These are phyloP conservation scores for Licmophora abbreviata DNA, from an alignment of 108 stramenopile genomes.

Conservation along the genomic window DNA sequence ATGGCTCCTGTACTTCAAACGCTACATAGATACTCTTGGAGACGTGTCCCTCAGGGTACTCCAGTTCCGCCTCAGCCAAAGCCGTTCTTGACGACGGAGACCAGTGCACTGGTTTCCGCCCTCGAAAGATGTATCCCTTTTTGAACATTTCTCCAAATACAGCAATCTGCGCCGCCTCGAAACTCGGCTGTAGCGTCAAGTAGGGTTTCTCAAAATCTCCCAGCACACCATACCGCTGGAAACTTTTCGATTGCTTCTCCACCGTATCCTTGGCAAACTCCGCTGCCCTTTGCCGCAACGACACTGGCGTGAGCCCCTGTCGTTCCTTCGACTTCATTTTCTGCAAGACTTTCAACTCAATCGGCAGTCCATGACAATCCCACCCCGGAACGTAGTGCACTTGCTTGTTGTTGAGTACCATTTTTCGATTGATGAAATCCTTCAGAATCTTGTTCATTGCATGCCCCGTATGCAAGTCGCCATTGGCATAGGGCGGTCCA, in stretches of 20 bases:
- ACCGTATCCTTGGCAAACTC: conserved; percentile 89
- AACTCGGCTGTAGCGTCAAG: conserved; percentile 91
- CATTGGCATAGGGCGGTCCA: conserved; percentile 99
- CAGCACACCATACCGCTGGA: conserved; percentile 93
- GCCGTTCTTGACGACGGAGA: conserved; percentile 94
- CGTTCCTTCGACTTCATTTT: conserved; percentile 83
- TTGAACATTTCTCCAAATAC: conserved; percentile 96
- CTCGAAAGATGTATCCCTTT: conserved; percentile 93
- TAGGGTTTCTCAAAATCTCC: conserved; percentile 97
- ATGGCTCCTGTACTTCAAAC: conserved; percentile 65
- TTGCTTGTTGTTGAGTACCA: conserved; percentile 88
- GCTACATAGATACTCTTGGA: conserved; percentile 91
- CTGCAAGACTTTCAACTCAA: conserved; percentile 98
- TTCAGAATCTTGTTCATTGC: conserved; percentile 98
- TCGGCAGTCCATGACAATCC: conserved; percentile 99
- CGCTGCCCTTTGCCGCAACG: conserved; percentile 84
- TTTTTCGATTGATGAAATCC: conserved; percentile 97
- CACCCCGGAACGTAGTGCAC: conserved; percentile 98
- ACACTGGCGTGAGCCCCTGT: conserved; percentile 66
- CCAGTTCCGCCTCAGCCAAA: conserved; percentile 97
- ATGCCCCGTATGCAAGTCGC: conserved; percentile 97
- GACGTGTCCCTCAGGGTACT: conserved; percentile 92
- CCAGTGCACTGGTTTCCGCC: conserved; percentile 98
- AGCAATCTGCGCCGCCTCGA: conserved; percentile 94
- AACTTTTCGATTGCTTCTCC: conserved; percentile 73